Evolutionary conservation across 768 basidiomycete species (phyloP).

Genomic region (Tylopilus cervinicoccineus): DNA sequence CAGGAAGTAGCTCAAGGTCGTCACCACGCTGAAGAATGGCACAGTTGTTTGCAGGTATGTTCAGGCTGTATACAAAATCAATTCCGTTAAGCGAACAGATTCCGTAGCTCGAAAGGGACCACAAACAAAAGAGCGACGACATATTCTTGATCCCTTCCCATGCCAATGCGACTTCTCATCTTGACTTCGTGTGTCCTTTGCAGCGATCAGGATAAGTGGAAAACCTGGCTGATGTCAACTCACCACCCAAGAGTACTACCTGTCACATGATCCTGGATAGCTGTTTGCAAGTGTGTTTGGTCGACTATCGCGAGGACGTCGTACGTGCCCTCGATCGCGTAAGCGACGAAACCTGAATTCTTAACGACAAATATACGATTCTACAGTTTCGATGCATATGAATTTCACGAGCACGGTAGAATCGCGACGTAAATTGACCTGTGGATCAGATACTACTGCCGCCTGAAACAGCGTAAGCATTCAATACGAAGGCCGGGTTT

Average conservation of each 20-base stretch:
- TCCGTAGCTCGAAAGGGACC: not conserved
- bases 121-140: constrained; percentile 75
- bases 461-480: constrained; percentile 28
- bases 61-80: constrained; percentile 56
- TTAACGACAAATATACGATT: constrained; percentile 80
- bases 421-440: constrained; percentile 28
- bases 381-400: constrained; percentile 14
- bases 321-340: constrained; percentile 75
- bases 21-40: constrained; percentile 81
- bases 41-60: constrained; percentile 85
- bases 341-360: constrained; percentile 75
- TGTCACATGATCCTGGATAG: constrained; percentile 61
- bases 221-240: constrained; percentile 4
- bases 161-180: constrained; percentile 59
- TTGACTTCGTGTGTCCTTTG: constrained; percentile 66
- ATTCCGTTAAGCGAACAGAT: not conserved
- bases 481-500: not conserved
- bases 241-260: constrained; percentile 57
- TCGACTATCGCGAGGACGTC: constrained; percentile 76
- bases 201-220: not conserved
- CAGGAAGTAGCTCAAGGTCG: constrained; percentile 71
- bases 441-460: constrained; percentile 73
- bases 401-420: not conserved
- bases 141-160: constrained; percentile 51
- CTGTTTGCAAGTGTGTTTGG: constrained; percentile 68